Conservation (phyloP, 1,139 yeast species). For the Taphrina communis region DNA sequence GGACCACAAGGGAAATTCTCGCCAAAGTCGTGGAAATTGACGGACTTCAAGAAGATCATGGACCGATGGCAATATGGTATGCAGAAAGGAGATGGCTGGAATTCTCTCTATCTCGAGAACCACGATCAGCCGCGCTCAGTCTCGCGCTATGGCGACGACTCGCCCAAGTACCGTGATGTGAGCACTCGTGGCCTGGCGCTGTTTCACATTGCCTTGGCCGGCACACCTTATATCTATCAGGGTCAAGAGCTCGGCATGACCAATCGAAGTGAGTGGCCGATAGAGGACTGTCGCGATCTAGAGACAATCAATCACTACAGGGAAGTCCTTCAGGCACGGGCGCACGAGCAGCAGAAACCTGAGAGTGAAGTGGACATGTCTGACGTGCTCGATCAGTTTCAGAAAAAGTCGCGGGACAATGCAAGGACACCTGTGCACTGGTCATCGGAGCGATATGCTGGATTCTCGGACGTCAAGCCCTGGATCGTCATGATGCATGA, state of each 20-base stretch:
- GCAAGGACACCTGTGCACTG: conserved; percentile 66
- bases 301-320: conserved; percentile 54
- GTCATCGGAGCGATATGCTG: conserved; percentile 57
- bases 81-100: conserved; percentile 65
- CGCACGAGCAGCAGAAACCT: conserved; percentile 52
- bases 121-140: conserved; percentile 66
- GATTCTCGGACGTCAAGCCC: conserved; percentile 60
- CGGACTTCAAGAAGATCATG: conserved; percentile 58
- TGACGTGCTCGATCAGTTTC: conserved; percentile 49
- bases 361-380: conserved; percentile 51
- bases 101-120: conserved; percentile 63
- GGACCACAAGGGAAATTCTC: conserved; percentile 55
- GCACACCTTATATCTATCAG: conserved; percentile 64
- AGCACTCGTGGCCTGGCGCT: conserved; percentile 61
- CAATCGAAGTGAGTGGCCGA: conserved; percentile 59
- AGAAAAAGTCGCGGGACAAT: conserved; percentile 56
- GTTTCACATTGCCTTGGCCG: conserved; percentile 59
- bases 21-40: conserved; percentile 54
- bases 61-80: conserved; percentile 53
- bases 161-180: conserved; percentile 52
- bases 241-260: conserved; percentile 68
- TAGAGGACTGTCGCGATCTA: conserved; percentile 61
- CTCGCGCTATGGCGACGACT: conserved; percentile 60
- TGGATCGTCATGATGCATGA: conserved; percentile 64
- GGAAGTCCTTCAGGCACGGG: conserved; percentile 46